These are phyloP conservation scores for Aaosphaeria pasadenensis DNA, from an alignment of 2,329 filamentous ascomycete species.

Conservation along the genomic window DNA sequence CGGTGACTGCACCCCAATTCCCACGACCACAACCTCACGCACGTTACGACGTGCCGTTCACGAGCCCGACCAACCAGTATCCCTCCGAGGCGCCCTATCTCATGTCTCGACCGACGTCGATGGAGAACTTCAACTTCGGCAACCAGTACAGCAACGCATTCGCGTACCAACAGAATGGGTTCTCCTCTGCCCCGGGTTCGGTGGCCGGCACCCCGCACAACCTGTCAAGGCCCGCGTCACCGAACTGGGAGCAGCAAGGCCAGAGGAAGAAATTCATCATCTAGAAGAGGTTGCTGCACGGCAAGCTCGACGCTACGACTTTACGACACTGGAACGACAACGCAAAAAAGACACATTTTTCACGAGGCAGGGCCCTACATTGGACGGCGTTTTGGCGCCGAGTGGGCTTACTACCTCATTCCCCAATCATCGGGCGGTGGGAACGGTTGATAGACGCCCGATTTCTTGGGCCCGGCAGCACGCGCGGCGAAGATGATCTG, in stretches of 20 bases:
- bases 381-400: background rate
- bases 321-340: background rate
- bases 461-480: too few relatives aligned
- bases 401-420: too few relatives aligned
- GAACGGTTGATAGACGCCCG: too few relatives aligned
- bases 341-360: background rate
- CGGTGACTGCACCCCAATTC: background rate
- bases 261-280: constrained; percentile 19
- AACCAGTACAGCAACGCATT: constrained; percentile 1
- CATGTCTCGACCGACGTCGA: constrained; percentile 17
- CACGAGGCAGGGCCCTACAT: background rate
- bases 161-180: constrained; percentile 17
- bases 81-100: constrained; percentile 9
- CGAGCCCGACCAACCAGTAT: constrained; percentile 20
- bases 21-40: constrained; percentile 1
- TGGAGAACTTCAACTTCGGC: constrained; percentile 26
- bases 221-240: constrained; percentile 22
- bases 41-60: constrained; percentile 15
- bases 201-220: constrained; percentile 11
- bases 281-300: background rate
- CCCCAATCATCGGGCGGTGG: too few relatives aligned
- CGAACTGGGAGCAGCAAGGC: constrained; percentile 25
- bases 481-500: too few relatives aligned
- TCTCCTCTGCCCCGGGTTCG: constrained; percentile 25
- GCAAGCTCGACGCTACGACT: background rate